Percentiles rank a stretch among this genome's conserved stretches.
Conservation (phyloP, 2,329 filamentous ascomycete species). For the Paracoccidioides brasiliensis region DNA sequence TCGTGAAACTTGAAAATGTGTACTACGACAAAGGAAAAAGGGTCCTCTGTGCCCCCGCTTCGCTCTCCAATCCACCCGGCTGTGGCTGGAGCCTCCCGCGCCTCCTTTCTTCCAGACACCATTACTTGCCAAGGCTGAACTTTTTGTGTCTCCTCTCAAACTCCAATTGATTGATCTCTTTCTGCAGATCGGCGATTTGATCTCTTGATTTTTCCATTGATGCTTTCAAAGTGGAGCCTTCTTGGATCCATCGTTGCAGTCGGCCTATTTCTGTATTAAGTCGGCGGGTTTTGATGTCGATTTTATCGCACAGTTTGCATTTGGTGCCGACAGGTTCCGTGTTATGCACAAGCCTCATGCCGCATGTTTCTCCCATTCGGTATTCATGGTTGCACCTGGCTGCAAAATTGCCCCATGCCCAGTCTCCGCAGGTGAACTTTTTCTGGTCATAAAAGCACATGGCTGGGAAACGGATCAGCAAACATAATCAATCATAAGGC, state of each 20-base stretch:
- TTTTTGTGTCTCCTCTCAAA: conserved; percentile 39
- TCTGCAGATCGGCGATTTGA: conserved; percentile 57
- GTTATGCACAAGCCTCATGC: conserved; percentile 75
- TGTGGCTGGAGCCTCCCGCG: neutral
- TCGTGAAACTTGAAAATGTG: neutral
- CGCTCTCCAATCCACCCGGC: neutral
- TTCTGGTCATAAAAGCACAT: conserved; percentile 98
- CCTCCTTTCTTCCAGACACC: conserved; percentile 5
- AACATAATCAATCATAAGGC: conserved; percentile 5
- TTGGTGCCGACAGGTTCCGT: conserved; percentile 50
- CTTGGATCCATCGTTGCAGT: conserved; percentile 61
- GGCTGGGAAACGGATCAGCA: conserved; percentile 25
- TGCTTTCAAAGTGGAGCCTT: conserved; percentile 48
- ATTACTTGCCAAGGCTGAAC: conserved; percentile 18
- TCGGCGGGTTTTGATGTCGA: conserved; percentile 69
- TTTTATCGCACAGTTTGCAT: conserved; percentile 81
- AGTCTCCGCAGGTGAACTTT: conserved; percentile 74
- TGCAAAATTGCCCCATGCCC: conserved; percentile 88
- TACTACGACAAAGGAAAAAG: neutral
- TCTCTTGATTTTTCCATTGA: conserved; percentile 55
- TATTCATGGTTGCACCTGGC: conserved; percentile 91
- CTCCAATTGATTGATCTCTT: conserved; percentile 54
- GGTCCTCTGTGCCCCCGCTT: neutral
- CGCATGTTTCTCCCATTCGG: conserved; percentile 90
- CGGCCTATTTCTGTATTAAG: conserved; percentile 61